Base-by-base conservation (phyloP, 305 asterid species). In the Fraxinus angustifolia region DNA sequence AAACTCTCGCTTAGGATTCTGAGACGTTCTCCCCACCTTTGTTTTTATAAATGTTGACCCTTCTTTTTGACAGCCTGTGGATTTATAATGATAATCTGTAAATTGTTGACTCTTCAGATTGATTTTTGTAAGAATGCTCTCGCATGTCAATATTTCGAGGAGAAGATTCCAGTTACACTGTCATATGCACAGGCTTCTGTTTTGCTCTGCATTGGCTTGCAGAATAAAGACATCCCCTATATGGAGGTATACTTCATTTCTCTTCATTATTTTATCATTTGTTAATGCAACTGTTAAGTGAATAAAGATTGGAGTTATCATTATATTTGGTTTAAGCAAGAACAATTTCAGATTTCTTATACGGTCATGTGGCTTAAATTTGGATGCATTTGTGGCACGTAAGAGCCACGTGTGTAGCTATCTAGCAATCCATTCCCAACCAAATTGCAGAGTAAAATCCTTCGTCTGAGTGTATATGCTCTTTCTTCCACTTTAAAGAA, bases 191-290 rank as follows among this genome's bases (percentile, higher is more conserved):
- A 94, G 82, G 93, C 98, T 79, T 96, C 99, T 74, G 90, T 96
- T 79, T 87, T 96, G 88, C 98, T 96, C 80, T 93, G 94, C 91
- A 85, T 87, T 67, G 99, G 98, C 68, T 83, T 96, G 92, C 98
- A 94, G 91, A 87, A 88, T 75, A 92, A 94, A 83, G 91, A 89
- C 73, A 75, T 94, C 67, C 62, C 90, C 74, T 79, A 42, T 77
- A 88, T 91, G 65, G 93, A 93, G 99, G 99, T 96, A 88, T 81
- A 86, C 48, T 79, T 23, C 80, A 76, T 65, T 67, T 65, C 80
- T 34, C 73, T 38, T 58, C 34, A 7, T n/a, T 26, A 23, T 10
- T 60, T 60, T 19, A 21, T 23, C 70, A 2, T 11, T 65, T 65
- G 35, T 23, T 65, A 65, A 65, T 65, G 34, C 17, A 26, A 26